Evolutionary conservation across 2,329 filamentous ascomycete species (phyloP), one percentile per base, ranked within the genome.

Genomic region (Arachnomyces sp.): DNA sequence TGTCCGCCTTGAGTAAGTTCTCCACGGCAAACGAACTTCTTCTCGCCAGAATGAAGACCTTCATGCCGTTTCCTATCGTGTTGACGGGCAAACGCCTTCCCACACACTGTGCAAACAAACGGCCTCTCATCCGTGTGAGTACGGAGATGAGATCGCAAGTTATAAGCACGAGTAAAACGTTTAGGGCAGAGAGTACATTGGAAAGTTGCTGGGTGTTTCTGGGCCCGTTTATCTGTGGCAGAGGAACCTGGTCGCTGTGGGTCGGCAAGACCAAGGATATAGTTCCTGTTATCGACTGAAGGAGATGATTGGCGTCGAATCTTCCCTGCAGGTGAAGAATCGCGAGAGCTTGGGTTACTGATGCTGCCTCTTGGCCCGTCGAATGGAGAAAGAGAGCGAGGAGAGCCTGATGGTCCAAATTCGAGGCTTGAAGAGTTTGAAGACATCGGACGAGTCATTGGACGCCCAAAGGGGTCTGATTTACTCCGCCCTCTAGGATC

Each of bases 1-100:
- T 84, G 79, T 4, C 82, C 82, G 34, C 82, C 81, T 2, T 79
- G 79, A 50, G 90, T 89, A 36, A 98, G 77, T 43, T 89, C 84
- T 39, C 92, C 92, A 51, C 87, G 88, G 66, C 92, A 98, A 6
- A 96, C 85, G 59, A 96, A 98, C 58, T 94, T 96, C 77, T 96
- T 98, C 67, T 98, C 92, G 31, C 92, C 92, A 0, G 86, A 93
- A 57, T 98, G 92, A 31, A 98, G 70, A 30, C 90, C 89, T 66
- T 98, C 92, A 63, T 98, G 92, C 30, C 92, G 82, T 65, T 98
- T 98, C 34, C 92, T 82, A 60, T 98, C 92, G 58, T 98, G 92
- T 58, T 98, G 92, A 17, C 92, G 82, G 4, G 92, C 92, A 65
- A 98, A 98, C 0, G 92, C 92, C 63, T 98, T 98, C 38, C 87